These are phyloP conservation scores for Imleria badia DNA, from an alignment of 768 basidiomycete genomes.

Conservation along the genomic window DNA sequence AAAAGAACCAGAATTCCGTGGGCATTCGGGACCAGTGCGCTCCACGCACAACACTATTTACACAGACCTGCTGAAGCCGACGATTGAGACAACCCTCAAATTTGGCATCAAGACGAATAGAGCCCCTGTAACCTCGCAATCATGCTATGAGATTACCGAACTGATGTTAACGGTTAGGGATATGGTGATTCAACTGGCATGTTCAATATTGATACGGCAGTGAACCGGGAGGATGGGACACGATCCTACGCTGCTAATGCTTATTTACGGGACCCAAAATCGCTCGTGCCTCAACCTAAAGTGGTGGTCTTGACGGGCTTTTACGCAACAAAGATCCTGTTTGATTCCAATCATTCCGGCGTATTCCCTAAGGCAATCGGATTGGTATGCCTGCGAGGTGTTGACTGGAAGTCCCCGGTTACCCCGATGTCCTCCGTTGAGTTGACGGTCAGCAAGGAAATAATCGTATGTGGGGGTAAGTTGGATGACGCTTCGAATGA, in stretches of 20 bases:
- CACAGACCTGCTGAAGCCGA: constrained; percentile 13
- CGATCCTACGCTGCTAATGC: constrained; percentile 21
- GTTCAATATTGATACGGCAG: constrained; percentile 20
- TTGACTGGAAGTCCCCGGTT: constrained; percentile 8
- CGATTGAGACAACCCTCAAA: constrained; percentile 4
- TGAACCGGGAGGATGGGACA: constrained; percentile 12
- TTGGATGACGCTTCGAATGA: neutral
- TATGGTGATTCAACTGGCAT: constrained; percentile 15
- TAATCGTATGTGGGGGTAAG: constrained; percentile 6
- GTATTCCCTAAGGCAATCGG: constrained; percentile 4
- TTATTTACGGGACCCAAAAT: constrained; percentile 13
- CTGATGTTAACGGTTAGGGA: constrained; percentile 6
- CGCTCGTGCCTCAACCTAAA: constrained; percentile 7
- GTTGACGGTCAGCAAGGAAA: constrained; percentile 5
- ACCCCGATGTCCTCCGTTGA: neutral
- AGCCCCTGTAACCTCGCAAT: constrained; percentile 2
- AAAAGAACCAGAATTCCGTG: constrained; percentile 10
- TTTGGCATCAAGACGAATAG: constrained; percentile 19
- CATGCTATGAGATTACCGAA: neutral
- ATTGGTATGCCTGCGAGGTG: constrained; percentile 9
- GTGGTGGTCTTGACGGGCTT: constrained; percentile 4
- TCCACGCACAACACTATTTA: constrained; percentile 17
- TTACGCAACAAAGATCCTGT: constrained; percentile 14
- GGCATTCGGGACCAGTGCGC: constrained; percentile 9
- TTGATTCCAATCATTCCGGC: neutral